Percentiles rank a stretch among this genome's conserved stretches.
phyloP scores from a whole-genome alignment of 1,284 basidiomycete species.

The Stereum hirsutum region DNA sequence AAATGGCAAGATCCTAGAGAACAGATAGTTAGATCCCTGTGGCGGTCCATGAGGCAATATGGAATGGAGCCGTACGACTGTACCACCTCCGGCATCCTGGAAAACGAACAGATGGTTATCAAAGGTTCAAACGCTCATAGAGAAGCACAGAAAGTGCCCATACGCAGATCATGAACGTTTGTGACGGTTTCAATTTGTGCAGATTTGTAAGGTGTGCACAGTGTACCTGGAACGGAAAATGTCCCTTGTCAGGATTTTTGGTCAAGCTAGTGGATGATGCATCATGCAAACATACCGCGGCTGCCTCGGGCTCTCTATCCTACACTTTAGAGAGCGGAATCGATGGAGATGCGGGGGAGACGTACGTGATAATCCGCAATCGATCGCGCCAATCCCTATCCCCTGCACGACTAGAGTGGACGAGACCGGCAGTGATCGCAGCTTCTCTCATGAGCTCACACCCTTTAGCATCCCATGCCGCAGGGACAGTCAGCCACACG shows the following conservation, averaged over 20 bases:
- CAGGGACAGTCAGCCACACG: slow-evolving; percentile 76
- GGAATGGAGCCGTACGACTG: slow-evolving; percentile 43
- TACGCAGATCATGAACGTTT: slow-evolving; percentile 73
- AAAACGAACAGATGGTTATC: no score
- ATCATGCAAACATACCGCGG: no score
- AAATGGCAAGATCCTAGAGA: slow-evolving; percentile 54
- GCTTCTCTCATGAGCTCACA: slow-evolving; percentile 77
- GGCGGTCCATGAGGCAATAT: background rate
- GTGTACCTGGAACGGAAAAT: no score
- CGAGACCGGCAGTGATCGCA: slow-evolving; percentile 69
- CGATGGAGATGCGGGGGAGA: slow-evolving; percentile 5
- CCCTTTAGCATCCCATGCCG: slow-evolving; percentile 77
- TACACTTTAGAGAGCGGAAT: slow-evolving; percentile 4
- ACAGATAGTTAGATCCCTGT: background rate
- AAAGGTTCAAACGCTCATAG: no score
- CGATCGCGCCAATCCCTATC: slow-evolving; percentile 70
- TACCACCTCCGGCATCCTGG: slow-evolving; percentile 82
- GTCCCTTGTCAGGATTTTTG: no score
- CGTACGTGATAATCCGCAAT: slow-evolving; percentile 67
- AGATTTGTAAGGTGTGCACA: slow-evolving; percentile 71
- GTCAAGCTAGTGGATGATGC: no score
- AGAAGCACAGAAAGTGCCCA: no score
- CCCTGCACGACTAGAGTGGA: slow-evolving; percentile 60
- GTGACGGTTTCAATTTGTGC: slow-evolving; percentile 64
- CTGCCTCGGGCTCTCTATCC: slow-evolving; percentile 71